Evolutionary conservation across 2,329 filamentous ascomycete species (phyloP), one percentile per base, ranked within the genome.

Genomic region (Trichophyton verrucosum): DNA sequence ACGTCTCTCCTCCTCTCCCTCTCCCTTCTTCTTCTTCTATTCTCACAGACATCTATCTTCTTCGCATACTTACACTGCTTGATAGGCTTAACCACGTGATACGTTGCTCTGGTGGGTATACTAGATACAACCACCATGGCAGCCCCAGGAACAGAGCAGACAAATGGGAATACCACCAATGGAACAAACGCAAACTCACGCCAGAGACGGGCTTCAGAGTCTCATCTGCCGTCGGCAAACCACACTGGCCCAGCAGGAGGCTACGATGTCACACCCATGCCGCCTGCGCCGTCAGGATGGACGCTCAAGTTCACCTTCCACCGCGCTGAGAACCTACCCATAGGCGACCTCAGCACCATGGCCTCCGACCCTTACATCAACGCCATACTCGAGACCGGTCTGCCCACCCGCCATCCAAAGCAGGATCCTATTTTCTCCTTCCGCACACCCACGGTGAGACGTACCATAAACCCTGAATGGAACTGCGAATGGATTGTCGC

Each of bases 241-340:
- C 33, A 33, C 3, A 66, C 69, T 17, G 59, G 80, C 36, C 89
- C 88, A 0, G 82, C 86, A 0, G 91, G 91, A 33, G 91, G 91
- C 38, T 94, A 84, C 72, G 91, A 95, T 73, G 73, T 77, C 40
- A 95, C 89, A 0, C 89, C 90, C 1, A 78, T 96, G 7, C 89
- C 89, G 0, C 75, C 82, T 67, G 85, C 84, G 3, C 85, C 86
- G 7, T 84, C 86, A 6, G 91, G 91, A 27, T 96, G 88, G 75
- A 96, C 89, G 0, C 72, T 96, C 65, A 87, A 86, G 70, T 86
- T 97, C 75, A 91, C 85, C 58, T 89, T 97, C 71, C 87, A 92
- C 72, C 81, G 83, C 62, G 92, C 91, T 0, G 78, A 79, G 63
- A 91, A 95, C 70, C 82, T 97, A 2, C 90, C 92, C 1, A 82